Conservation (phyloP, 495 filamentous ascomycete species). For the Cryomyces minteri region DNA sequence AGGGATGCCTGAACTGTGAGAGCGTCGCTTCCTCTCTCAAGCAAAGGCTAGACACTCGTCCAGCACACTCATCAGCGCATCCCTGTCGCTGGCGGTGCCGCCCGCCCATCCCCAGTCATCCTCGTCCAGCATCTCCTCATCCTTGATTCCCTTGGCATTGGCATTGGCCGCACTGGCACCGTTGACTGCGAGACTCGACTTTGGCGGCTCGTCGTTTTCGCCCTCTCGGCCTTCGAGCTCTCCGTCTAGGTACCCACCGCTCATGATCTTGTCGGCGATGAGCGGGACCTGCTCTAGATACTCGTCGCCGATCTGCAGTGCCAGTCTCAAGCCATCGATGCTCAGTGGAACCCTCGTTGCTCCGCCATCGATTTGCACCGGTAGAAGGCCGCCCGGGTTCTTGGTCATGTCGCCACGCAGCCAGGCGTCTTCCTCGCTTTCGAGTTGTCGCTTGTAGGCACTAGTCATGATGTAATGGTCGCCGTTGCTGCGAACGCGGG, state of each 20-base stretch:
- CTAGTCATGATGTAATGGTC: conserved; percentile 64
- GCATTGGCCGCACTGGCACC: background rate
- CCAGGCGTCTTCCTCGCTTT: conserved; percentile 50
- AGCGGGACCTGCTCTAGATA: conserved; percentile 51
- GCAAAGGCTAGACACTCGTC: background rate
- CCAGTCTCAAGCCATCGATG: conserved; percentile 61
- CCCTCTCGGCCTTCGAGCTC: background rate
- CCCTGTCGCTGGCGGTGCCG: background rate
- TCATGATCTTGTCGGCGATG: background rate
- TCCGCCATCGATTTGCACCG: conserved; percentile 53
- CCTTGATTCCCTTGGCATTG: background rate
- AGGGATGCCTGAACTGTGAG: no score
- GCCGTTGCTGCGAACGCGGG: conserved; percentile 61
- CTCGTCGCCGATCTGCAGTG: conserved; percentile 54
- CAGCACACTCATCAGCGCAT: background rate
- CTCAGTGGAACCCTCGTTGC: conserved; percentile 46
- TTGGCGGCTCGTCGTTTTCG: background rate
- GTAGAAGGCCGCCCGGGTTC: conserved; percentile 57
- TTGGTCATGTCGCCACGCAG: conserved; percentile 44
- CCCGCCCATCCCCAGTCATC: background rate
- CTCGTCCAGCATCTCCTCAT: background rate
- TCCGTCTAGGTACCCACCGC: background rate
- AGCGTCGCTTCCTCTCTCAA: no score
- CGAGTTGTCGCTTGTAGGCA: conserved; percentile 53
- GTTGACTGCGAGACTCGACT: background rate